Base-by-base conservation (phyloP, 805 yeast genomes). In the Aciculoconidium aculeatum region DNA sequence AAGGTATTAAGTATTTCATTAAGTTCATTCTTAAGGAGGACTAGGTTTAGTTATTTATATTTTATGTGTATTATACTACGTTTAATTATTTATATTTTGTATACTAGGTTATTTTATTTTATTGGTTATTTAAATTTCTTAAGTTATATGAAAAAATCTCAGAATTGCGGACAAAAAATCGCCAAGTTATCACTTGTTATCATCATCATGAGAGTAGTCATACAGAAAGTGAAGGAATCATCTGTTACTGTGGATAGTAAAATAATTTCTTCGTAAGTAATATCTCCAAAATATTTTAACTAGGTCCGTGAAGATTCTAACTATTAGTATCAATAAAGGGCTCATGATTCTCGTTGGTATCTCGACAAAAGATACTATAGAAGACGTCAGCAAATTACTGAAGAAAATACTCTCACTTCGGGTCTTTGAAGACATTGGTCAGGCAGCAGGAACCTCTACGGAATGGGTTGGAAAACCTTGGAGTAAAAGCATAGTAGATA, bases 141-240 rank as follows among this genome's bases (percentile, higher is more conserved):
- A n/a, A n/a, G n/a, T n/a, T n/a, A n/a, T n/a, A n/a, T n/a, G n/a
- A n/a, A n/a, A n/a, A n/a, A n/a, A n/a, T n/a, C n/a, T n/a, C n/a
- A n/a, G n/a, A n/a, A n/a, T n/a, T n/a, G n/a, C n/a, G n/a, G n/a
- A n/a, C n/a, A n/a, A n/a, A n/a, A n/a, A n/a, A n/a, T n/a, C n/a
- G n/a, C n/a, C n/a, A n/a, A n/a, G n/a, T n/a, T n/a, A n/a, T n/a
- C n/a, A n/a, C n/a, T n/a, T n/a, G n/a, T n/a, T n/a, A n/a, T n/a
- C n/a, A 8, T 18, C 10, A 18, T 18, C 8, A 90, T 90, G 98
- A 80, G 77, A 52, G 85, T 88, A 3, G 95, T 92, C 1, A 73
- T 92, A 18, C 98, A 92, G 51, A 76, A 83, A 47, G 97, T 90
- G 5, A 83, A 81, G 37, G 68, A 72, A 26, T 97, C 96, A 0